Evolutionary conservation across 305 asterid genomes (phyloP), one percentile per base, ranked within the genome.

Genomic region (Petunia hybrid): DNA sequence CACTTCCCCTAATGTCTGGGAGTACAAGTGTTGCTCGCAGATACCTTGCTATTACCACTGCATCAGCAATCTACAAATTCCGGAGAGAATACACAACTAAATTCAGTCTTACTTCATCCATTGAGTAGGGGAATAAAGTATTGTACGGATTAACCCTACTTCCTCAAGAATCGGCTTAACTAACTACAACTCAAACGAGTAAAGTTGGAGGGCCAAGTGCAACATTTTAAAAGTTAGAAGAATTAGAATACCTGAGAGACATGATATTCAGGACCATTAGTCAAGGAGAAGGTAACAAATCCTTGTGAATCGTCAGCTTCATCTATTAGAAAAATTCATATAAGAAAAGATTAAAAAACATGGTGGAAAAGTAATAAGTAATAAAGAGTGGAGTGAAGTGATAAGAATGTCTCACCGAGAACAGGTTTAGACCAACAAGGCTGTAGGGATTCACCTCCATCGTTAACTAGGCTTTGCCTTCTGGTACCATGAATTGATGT

Each of bases 191-290:
- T 53, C n/a, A 53, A 53, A 53, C 0, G 12, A 10, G 57, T 9
- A n/a, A 53, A 53, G n/a, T 53, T 53, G 57, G 5, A 53, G 57
- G 57, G 1, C 5, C 51, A 46, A 9, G 53, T 46, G 6, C 9
- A 46, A 46, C 53, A 46, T 53, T 53, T 10, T 53, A n/a, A 10
- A 53, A 2, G 5, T 13, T 4, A 9, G 57, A 10, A 2, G 57
- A 5, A 5, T 9, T 84, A 80, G 78, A 59, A 59, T 85, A 94
- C 99, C 99, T 96, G 99, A 16, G 99, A 96, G 84, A 94, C 96
- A 76, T 96, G 99, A 86, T 96, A 94, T 80, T 96, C 99, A 40
- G 99, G 98, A 85, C 98, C 99, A n/a, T 93, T 93, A 35, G 99
- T 94, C 81, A 96, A 88, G 9, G 99, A 96, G 90, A 96, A 96